Conservation (phyloP, 139 green algal genomes). For the Picochlorum costavermella region DNA sequence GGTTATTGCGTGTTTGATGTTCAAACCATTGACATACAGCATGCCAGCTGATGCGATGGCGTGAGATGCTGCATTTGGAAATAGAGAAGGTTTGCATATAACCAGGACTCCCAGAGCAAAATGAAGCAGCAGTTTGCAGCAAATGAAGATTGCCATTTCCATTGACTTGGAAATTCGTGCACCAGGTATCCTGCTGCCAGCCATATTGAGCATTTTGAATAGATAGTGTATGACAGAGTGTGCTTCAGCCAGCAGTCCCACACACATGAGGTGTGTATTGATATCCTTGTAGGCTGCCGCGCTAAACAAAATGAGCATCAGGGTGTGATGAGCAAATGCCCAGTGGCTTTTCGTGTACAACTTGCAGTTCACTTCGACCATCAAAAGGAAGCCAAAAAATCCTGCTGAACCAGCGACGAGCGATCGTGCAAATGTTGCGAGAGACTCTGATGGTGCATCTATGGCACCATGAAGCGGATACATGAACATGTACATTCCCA, state of each 20-base stretch:
- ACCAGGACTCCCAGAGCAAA: background rate
- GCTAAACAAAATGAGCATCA: constrained; percentile 57
- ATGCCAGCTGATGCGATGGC: background rate
- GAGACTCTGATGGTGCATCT: constrained; percentile 8
- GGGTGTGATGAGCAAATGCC: constrained; percentile 54
- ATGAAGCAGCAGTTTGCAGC: background rate
- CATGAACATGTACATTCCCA: constrained; percentile 16
- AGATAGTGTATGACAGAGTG: constrained; percentile 8
- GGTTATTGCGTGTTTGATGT: background rate
- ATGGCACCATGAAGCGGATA: constrained; percentile 23
- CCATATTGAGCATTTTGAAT: background rate
- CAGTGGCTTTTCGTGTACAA: constrained; percentile 22
- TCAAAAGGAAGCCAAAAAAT: constrained; percentile 69
- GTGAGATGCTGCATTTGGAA: background rate
- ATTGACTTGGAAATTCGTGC: background rate
- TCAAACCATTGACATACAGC: background rate
- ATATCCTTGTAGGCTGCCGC: constrained; percentile 46
- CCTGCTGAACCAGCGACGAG: constrained; percentile 42
- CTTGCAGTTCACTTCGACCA: constrained; percentile 39
- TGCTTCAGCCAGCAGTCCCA: constrained; percentile 28
- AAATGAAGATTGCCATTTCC: background rate
- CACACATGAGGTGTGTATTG: constrained; percentile 28
- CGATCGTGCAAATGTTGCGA: constrained; percentile 10
- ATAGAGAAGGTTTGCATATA: background rate
- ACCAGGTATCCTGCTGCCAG: background rate